These are phyloP conservation scores for Fusarium caatingaense DNA, from an alignment of 2,329 filamentous ascomycete genomes.

Conservation along the genomic window DNA sequence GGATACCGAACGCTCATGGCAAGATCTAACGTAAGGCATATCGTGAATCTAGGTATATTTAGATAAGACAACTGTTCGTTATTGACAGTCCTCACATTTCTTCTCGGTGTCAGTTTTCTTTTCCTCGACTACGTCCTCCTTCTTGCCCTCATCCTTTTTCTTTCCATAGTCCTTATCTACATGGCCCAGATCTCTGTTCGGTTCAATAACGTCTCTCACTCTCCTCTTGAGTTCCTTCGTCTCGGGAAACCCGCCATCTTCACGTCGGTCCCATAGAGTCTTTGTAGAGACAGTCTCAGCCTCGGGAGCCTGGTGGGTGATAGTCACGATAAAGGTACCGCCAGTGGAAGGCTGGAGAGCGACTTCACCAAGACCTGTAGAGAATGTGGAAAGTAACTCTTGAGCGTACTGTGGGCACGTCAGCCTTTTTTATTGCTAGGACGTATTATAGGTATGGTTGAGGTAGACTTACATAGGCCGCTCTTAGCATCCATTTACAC, in stretches of 20 bases:
- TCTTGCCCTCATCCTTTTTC: slow-evolving; percentile 10
- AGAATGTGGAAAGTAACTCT: slow-evolving; percentile 94
- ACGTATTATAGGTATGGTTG: background rate
- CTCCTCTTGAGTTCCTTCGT: slow-evolving; percentile 90
- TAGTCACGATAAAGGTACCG: slow-evolving; percentile 81
- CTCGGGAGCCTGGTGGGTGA: slow-evolving; percentile 56
- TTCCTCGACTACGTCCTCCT: slow-evolving; percentile 15
- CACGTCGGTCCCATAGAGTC: slow-evolving; percentile 87
- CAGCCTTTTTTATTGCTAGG: background rate
- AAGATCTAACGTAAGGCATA: background rate
- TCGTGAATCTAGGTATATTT: background rate
- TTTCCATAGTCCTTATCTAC: slow-evolving; percentile 68
- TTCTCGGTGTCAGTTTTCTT: slow-evolving; percentile 14
- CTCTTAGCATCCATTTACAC: slow-evolving; percentile 90
- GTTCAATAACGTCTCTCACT: slow-evolving; percentile 85
- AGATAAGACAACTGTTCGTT: background rate
- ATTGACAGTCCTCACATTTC: slow-evolving; percentile 47
- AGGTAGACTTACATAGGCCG: slow-evolving; percentile 76
- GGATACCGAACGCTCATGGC: background rate
- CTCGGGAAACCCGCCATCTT: slow-evolving; percentile 91
- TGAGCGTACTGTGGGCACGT: slow-evolving; percentile 77
- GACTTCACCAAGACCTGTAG: slow-evolving; percentile 84
- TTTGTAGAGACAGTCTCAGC: slow-evolving; percentile 51
- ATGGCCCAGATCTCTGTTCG: slow-evolving; percentile 82
- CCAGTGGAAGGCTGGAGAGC: slow-evolving; percentile 87